These are phyloP conservation scores for Marasmius fiardii DNA, from an alignment of 1,284 basidiomycete genomes.

Conservation along the genomic window DNA sequence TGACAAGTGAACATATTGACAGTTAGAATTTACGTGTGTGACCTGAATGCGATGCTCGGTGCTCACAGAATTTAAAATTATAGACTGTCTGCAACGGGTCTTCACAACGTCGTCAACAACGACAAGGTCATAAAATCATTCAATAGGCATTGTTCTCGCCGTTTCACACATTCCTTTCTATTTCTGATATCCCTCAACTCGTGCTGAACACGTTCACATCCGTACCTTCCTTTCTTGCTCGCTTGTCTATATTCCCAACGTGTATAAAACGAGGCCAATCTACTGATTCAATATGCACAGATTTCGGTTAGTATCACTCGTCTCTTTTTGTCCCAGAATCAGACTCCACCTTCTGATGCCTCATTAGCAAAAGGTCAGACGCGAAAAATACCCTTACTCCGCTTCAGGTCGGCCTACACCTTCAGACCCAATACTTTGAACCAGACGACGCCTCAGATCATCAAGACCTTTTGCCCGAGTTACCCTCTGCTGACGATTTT, in stretches of 20 bases:
- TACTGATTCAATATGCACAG: conserved; percentile 58
- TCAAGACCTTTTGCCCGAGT: conserved; percentile 41
- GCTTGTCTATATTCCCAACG: conserved; percentile 38
- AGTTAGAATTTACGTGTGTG: neutral
- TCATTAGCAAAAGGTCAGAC: conserved; percentile 62
- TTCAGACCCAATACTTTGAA: conserved; percentile 8
- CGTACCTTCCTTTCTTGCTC: conserved; percentile 24
- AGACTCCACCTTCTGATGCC: conserved; percentile 25
- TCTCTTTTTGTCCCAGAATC: conserved; percentile 16
- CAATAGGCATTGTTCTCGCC: neutral
- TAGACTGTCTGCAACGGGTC: neutral
- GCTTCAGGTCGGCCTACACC: conserved; percentile 21
- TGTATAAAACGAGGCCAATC: conserved; percentile 58
- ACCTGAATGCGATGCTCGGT: too few relatives aligned
- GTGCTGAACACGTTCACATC: conserved; percentile 70
- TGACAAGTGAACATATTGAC: neutral
- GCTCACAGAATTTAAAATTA: too few relatives aligned
- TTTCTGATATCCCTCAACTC: conserved; percentile 40
- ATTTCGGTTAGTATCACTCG: conserved; percentile 61
- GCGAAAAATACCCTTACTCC: conserved; percentile 41
- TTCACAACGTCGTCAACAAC: neutral
- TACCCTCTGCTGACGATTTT: conserved; percentile 71
- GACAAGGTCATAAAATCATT: neutral
- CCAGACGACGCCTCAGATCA: neutral
- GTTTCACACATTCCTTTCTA: conserved; percentile 11